These are phyloP conservation scores for Cryphonectria carpinicola DNA, from an alignment of 2,329 filamentous ascomycete species.

Conservation along the genomic window DNA sequence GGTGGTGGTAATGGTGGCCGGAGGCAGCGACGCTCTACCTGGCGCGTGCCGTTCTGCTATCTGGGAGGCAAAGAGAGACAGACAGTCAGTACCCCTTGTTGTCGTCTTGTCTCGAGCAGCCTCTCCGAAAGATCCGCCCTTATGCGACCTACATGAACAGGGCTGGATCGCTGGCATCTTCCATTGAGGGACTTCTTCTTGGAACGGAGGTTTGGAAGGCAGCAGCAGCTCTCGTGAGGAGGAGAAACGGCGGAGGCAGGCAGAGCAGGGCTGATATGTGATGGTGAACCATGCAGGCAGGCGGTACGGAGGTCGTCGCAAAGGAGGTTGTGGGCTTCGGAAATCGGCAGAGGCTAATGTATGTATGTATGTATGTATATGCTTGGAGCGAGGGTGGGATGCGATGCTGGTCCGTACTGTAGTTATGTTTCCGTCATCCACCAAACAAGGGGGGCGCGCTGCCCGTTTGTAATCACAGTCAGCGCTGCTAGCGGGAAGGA, in stretches of 20 bases:
- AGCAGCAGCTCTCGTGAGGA: background rate
- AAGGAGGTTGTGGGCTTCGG: background rate
- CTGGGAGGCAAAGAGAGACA: constrained; percentile 18
- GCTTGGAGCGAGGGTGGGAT: constrained; percentile 1
- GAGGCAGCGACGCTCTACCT: constrained; percentile 31
- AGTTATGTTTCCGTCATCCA: constrained; percentile 4
- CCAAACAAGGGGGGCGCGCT: background rate
- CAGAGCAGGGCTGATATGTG: background rate
- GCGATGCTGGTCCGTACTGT: background rate
- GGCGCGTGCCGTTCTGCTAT: constrained; percentile 29
- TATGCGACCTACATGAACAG: constrained; percentile 27
- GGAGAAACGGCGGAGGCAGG: background rate
- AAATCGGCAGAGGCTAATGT: background rate
- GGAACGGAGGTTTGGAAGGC: background rate
- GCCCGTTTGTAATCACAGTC: constrained; percentile 9
- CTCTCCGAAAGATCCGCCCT: constrained; percentile 17
- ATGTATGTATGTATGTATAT: background rate
- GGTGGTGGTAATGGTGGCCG: constrained; percentile 13
- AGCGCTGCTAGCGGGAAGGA: background rate
- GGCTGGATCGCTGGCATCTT: constrained; percentile 27
- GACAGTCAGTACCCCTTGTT: constrained; percentile 15
- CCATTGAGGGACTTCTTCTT: constrained; percentile 23
- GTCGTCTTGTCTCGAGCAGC: background rate
- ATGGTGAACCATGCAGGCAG: background rate
- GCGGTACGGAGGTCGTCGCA: background rate